Evolutionary conservation across 176 grass and related monocot species (phyloP).

Genomic region (Tillandsia leiboldiana): DNA sequence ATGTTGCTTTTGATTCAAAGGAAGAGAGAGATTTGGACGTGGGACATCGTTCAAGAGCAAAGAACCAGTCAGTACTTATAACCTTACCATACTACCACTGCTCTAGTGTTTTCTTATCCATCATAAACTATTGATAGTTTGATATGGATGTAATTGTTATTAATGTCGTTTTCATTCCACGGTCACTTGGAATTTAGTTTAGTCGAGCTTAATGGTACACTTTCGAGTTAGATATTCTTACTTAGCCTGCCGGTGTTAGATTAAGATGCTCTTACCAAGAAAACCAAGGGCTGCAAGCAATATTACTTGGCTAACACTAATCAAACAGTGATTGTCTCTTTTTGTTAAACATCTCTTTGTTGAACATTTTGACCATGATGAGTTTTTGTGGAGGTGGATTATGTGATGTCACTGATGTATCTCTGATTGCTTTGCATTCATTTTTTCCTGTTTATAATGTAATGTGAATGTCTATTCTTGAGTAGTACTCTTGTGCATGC

Average conservation of each 20-base stretch:
- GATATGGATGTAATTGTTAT: not conserved
- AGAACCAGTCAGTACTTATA: conserved; percentile 29
- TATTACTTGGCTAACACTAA: no score
- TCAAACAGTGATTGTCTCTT: no score
- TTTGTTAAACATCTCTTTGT: no score
- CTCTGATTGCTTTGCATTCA: not conserved
- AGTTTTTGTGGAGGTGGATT: no score
- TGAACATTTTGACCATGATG: no score
- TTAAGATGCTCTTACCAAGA: not conserved
- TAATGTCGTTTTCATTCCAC: no score
- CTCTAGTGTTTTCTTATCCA: not conserved
- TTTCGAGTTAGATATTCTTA: not conserved
- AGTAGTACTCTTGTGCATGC: no score
- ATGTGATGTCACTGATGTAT: no score
- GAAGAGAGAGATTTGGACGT: conserved; percentile 36
- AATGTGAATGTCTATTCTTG: no score
- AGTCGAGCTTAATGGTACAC: not conserved
- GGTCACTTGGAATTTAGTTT: no score
- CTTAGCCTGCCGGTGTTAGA: not conserved
- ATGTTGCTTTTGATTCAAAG: conserved; percentile 31
- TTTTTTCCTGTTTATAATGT: not conserved
- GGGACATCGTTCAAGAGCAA: conserved; percentile 31
- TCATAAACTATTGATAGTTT: not conserved
- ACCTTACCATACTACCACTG: not conserved
- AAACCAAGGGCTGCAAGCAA: not conserved